A percentile compares a stretch with the other conserved stretches of the same genome.
Evolutionary conservation across 202 grass and related monocot genomes (phyloP).

Genomic region (Cymbopogon flexuosus): DNA sequence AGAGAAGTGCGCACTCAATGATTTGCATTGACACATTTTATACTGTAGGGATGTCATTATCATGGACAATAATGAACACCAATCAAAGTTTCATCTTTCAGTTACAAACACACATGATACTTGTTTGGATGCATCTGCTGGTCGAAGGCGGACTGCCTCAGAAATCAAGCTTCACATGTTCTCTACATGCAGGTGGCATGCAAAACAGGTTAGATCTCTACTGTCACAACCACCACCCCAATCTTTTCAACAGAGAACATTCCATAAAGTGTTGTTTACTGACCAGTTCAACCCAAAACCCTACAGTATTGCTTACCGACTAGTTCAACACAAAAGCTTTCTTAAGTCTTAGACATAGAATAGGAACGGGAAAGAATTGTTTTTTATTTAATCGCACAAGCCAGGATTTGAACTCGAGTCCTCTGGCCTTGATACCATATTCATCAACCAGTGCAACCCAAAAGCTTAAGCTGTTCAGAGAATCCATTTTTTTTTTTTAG

Average conservation of each 20-base stretch:
- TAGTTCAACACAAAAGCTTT: not conserved
- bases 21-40: conserved; percentile 34
- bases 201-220: conserved; percentile 47
- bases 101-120: conserved; percentile 2
- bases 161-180: conserved; percentile 36
- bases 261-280: not conserved
- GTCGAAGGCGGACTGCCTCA: conserved; percentile 37
- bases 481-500: no score
- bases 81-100: conserved; percentile 49
- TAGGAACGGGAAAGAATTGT: not conserved
- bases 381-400: not conserved
- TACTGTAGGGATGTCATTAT: conserved; percentile 41
- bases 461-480: not conserved
- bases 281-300: not conserved
- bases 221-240: not conserved
- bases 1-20: not conserved
- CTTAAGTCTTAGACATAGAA: not conserved
- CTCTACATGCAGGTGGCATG: conserved; percentile 68
- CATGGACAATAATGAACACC: conserved; percentile 33
- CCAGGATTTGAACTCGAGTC: not conserved
- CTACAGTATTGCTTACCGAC: not conserved
- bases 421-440: not conserved
- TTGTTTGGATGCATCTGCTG: conserved; percentile 70
- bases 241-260: not conserved
- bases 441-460: not conserved